Base-by-base conservation (phyloP, 345 rosid species). In the Clarkia xantiana region DNA sequence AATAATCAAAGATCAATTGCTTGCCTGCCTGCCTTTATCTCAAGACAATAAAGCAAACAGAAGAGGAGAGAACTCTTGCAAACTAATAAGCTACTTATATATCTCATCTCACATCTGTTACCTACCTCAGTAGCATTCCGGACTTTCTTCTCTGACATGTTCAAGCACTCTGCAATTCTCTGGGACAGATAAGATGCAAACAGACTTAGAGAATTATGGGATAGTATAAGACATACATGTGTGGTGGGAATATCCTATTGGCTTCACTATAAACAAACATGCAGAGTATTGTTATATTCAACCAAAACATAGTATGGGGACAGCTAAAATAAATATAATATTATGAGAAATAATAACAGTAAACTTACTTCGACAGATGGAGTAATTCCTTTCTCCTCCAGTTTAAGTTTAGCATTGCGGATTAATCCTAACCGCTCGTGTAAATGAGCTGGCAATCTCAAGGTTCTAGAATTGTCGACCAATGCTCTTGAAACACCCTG, bases 91-190 rank as follows among this genome's bases (percentile, higher is more conserved):
- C 29, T 23, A 23, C 6, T 23, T 23, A 23, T 23, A 23, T 23
- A 23, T 23, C 6, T 23, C 6, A 41, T 41, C 17, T 36, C 19
- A 46, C 6, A 41, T 40, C 42, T 22, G 13, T 44, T 75, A 86
- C 97, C 91, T 86, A 86, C 97, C 91, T 86, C 86, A 17, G 96
- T 86, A 53, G 97, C 97, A 65, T 90, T 90, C 64, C 75, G 70
- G 49, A 90, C 94, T 90, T 90, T 90, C 70, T 76, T 83, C 66
- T 79, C 78, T 1, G 97, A 83, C 82, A 90, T 86, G 62, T 86
- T 90, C 58, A 90, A 69, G 45, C 69, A 70, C 62, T 83, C 82
- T 41, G 96, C 97, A 52, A 90, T 83, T 59, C 79, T 81, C 97
- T 90, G 93, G 40, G 66, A 73, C 61, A 17, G 38, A 18, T 16